Evolutionary conservation across 1,139 yeast species (phyloP), one percentile per base, ranked within the genome.

Genomic region (Hemisphaericaspora xylanilytica): DNA sequence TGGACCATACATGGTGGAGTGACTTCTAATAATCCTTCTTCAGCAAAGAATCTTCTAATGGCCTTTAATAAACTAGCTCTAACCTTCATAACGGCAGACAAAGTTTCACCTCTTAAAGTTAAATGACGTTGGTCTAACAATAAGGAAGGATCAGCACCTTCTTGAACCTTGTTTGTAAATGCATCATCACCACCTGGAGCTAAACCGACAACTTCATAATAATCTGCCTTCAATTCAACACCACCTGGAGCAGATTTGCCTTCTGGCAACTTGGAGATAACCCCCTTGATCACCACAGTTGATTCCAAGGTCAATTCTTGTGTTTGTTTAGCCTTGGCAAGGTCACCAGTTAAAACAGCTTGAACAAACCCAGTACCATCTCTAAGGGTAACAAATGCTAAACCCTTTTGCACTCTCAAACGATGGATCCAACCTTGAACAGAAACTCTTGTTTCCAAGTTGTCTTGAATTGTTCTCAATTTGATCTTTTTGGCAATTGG

Each of bases 1-100:
- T 94, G 98, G 43, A 94, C 99, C 97, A 94, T 90, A 69, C 97
- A 90, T 56, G 99, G 99, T 36, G 98, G 97, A 28, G 97, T 92
- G 44, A 94, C 97, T 73, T 94, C 99, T 33, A 80, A 70, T 42
- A 89, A 60, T 30, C 80, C 78, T 67, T 85, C 90, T 55, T 88
- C 94, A 25, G 64, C 71, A 59, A 76, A 90, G 44, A 85, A 85
- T 51, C 79, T 75, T 70, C 99, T 81, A 53, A 94, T 69, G 26
- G 94, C 71, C 38, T 70, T 70, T 56, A 92, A 70, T 43, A 89
- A 74, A 28, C 81, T 70, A 32, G 97, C 92, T 64, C 99, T 84
- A 33, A 94, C 98, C 63, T 85, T 87, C 94, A 94, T 85, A 33
- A 94, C 95, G n/a, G 92, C 83, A 42, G 95, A 79, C 48, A 94